These are phyloP conservation scores for Gossypium trilobum DNA, from an alignment of 441 rosid genomes.

Conservation along the genomic window DNA sequence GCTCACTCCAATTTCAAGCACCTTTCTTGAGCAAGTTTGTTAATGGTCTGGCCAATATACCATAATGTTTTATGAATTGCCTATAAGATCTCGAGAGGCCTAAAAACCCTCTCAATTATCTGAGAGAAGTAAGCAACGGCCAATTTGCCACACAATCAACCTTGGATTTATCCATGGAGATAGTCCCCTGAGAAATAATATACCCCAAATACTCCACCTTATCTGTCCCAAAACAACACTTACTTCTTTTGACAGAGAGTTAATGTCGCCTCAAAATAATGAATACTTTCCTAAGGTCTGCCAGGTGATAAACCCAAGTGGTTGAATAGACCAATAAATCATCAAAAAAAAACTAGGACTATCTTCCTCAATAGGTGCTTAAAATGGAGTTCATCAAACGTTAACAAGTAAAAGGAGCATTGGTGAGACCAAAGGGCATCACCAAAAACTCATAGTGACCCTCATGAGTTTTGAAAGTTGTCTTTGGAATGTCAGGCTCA, in stretches of 20 bases:
- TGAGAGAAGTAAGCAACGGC: background rate
- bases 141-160: background rate
- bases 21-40: background rate
- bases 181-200: background rate
- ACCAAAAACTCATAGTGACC: background rate
- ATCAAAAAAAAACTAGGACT: background rate
- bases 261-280: background rate
- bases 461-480: background rate
- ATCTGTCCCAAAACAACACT: background rate
- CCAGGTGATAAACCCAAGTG: background rate
- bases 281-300: background rate
- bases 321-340: background rate
- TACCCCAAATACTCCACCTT: background rate
- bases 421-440: background rate
- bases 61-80: background rate
- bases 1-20: background rate
- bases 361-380: background rate
- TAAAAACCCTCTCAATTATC: background rate
- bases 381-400: background rate
- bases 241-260: background rate
- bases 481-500: background rate
- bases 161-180: background rate
- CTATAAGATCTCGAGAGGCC: background rate
- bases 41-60: background rate
- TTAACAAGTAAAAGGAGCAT: background rate